Base-by-base conservation (phyloP, 192 early-diverging fungal species). In the Chytriomyces sp. region DNA sequence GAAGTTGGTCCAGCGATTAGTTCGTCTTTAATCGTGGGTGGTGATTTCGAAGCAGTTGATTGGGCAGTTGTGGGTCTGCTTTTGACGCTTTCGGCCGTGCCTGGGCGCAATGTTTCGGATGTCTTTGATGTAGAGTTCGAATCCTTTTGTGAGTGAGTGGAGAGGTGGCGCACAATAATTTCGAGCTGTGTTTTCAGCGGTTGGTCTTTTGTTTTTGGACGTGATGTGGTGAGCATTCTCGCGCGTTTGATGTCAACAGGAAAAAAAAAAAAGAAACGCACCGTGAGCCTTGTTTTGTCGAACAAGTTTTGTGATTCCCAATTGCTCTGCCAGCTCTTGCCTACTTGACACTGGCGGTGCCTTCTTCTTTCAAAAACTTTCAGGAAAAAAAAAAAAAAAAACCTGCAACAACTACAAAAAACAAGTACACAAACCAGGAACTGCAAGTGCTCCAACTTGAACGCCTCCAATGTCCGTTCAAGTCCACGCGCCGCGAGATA, bases 381-480 rank as follows among this genome's bases (percentile, higher is more conserved):
- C 1, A 35, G 28, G 2, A 24, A 68, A 16, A 49, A 67, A 60
- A 13, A 48, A 26, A 6, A 53, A 72, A 20, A 10, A 9, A 72
- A 72, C n/a, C n/a, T n/a, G n/a, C n/a, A 9, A 45, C 79, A 50
- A 79, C 16, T 13, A 53, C 1, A 9, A 59, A 43, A 0, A 50
- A 11, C 50, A 67, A 1, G 24, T 20, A 28, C 28, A 75, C 79
- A 62, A 35, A 77, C 76, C 72, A 64, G 80, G 59, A 48, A 79
- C 65, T 82, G 60, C 7, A 78, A 46, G 47, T 61, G 50, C 75
- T 80, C 79, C 8, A 75, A 28, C 68, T 67, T 82, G 71, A 79
- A 82, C 16, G 69, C 80, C 45, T 82, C 77, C 18, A 82, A 53
- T 11, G 80, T 78, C 45, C 75, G 79, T 57, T 46, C 59, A 23